Conservation (phyloP, 2,329 filamentous ascomycete genomes). For the Penicillium sp. region DNA sequence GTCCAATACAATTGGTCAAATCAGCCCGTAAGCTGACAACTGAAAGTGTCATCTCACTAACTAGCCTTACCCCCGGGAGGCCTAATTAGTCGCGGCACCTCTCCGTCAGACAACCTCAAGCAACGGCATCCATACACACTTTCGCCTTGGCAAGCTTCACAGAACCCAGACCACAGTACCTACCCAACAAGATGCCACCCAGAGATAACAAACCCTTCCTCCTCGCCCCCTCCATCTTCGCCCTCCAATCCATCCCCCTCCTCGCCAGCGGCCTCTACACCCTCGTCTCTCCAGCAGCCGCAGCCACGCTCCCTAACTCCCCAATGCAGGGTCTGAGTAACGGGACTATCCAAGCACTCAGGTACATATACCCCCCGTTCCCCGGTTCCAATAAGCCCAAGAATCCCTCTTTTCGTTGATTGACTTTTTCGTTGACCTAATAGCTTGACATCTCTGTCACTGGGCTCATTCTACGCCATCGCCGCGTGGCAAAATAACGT, state of each 20-base stretch:
- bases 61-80: not conserved
- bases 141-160: not conserved
- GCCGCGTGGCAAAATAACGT: conserved; percentile 22
- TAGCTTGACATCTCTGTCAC: conserved; percentile 19
- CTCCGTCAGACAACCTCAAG: not conserved
- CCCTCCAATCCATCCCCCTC: conserved; percentile 19
- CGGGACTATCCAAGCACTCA: conserved; percentile 21
- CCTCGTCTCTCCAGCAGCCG: conserved; percentile 15
- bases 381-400: not conserved
- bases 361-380: conserved; percentile 6
- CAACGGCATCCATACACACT: not conserved
- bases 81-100: not conserved
- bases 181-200: not conserved
- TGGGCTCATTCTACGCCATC: conserved; percentile 18
- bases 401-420: too few relatives aligned
- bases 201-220: not conserved
- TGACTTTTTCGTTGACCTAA: not conserved
- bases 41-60: too few relatives aligned
- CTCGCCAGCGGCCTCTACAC: conserved; percentile 17
- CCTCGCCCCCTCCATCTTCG: conserved; percentile 14
- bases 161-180: too few relatives aligned
- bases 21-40: not conserved
- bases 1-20: not conserved
- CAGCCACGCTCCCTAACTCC: conserved; percentile 11
- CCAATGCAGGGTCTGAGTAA: conserved; percentile 12